phyloP scores from a whole-genome alignment of 1,139 yeast genomes.

The Groenewaldozyma sp. region DNA sequence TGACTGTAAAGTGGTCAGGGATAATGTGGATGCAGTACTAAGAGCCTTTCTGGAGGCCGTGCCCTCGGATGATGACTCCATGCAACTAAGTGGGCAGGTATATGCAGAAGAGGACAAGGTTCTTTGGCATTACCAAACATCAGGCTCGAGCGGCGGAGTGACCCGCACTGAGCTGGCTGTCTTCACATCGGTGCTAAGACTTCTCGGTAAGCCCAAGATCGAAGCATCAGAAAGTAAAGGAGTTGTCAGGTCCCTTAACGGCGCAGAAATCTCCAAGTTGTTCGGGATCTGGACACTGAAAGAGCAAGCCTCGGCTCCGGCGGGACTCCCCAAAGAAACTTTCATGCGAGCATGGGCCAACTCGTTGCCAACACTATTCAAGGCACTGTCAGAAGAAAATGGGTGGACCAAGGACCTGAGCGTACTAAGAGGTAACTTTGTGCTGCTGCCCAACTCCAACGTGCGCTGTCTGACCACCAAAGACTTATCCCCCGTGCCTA shows the following conservation, averaged over 20 bases:
- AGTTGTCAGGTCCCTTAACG: slow-evolving; percentile 29
- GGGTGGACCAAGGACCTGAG: slow-evolving; percentile 21
- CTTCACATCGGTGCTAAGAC: slow-evolving; percentile 40
- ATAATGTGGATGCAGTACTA: slow-evolving; percentile 21
- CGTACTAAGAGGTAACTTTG: slow-evolving; percentile 47
- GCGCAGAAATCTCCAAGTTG: slow-evolving; percentile 42
- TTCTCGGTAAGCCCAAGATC: background rate
- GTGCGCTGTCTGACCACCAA: slow-evolving; percentile 46
- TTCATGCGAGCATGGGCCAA: slow-evolving; percentile 19
- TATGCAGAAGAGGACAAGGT: background rate
- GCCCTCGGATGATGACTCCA: too few species aligned
- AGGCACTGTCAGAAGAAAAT: slow-evolving; percentile 36
- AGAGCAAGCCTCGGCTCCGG: slow-evolving; percentile 25
- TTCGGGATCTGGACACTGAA: slow-evolving; percentile 48
- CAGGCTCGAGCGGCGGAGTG: background rate
- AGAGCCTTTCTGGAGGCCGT: slow-evolving; percentile 43
- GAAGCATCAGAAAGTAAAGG: slow-evolving; percentile 1
- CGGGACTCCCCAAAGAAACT: slow-evolving; percentile 14
- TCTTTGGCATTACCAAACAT: slow-evolving; percentile 25
- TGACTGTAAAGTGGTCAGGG: slow-evolving; percentile 30
- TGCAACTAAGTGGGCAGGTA: too few species aligned
- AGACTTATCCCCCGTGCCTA: slow-evolving; percentile 43
- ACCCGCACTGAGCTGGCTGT: slow-evolving; percentile 26
- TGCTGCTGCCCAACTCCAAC: slow-evolving; percentile 36
- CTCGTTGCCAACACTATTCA: slow-evolving; percentile 22